These are phyloP conservation scores for Metrosideros polymorpha DNA, from an alignment of 441 rosid genomes.

Conservation along the genomic window DNA sequence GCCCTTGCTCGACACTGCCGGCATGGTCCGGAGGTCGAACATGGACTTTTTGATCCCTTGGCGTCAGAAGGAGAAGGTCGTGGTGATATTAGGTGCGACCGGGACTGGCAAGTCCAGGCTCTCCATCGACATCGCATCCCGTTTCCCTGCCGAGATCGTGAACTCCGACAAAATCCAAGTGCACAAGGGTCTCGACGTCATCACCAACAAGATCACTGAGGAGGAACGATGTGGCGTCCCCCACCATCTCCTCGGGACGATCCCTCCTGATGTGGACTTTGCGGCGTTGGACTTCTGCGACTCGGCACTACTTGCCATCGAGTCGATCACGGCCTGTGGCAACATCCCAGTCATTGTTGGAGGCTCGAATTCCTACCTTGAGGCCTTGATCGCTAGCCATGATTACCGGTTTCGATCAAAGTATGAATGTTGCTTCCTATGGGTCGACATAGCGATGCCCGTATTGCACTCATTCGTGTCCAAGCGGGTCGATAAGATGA, in stretches of 20 bases:
- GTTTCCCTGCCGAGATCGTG: constrained; percentile 6
- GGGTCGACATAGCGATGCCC: constrained; percentile 8
- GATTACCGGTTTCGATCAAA: neutral
- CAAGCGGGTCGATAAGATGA: constrained; percentile 4
- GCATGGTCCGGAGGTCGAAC: neutral
- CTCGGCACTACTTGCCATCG: neutral
- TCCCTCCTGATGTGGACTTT: neutral
- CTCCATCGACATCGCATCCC: constrained; percentile 9
- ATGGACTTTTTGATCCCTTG: neutral
- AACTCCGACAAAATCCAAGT: constrained; percentile 9
- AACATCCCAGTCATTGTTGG: neutral
- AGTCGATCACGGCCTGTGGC: neutral
- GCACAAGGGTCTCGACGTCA: neutral
- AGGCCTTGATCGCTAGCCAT: neutral
- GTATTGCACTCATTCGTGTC: neutral
- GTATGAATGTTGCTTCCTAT: constrained; percentile 8
- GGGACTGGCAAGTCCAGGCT: constrained; percentile 9
- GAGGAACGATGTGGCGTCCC: constrained; percentile 6
- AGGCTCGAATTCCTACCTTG: constrained; percentile 6
- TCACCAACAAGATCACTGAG: constrained; percentile 6
- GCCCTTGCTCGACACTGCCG: neutral
- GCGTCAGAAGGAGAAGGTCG: neutral
- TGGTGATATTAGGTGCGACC: constrained; percentile 8
- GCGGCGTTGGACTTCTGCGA: neutral
- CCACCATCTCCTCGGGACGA: constrained; percentile 3